phyloP scores from a whole-genome alignment of 176 grass and related monocot genomes.

The Thalia dealbata region DNA sequence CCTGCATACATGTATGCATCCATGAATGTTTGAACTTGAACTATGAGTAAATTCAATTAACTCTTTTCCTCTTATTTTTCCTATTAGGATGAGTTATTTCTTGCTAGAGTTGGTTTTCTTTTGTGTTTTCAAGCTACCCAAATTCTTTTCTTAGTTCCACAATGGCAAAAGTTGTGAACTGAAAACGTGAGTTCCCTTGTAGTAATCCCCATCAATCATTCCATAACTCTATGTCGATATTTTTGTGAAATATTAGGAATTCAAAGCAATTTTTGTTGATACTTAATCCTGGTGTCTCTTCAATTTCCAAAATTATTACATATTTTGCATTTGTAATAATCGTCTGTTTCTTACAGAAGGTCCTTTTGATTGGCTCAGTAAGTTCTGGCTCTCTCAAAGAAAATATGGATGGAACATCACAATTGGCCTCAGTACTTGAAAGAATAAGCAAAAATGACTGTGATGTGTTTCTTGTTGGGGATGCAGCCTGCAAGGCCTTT shows the following conservation, averaged over 20 bases:
- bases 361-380: conserved; percentile 68
- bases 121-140: too few species aligned
- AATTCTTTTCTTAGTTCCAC: too few species aligned
- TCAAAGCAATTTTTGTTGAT: neutral
- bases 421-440: conserved; percentile 49
- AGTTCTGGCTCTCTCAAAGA: conserved; percentile 31
- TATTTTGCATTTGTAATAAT: neutral
- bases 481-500: conserved; percentile 51
- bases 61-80: neutral
- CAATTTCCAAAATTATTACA: neutral
- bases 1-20: neutral
- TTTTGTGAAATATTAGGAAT: too few species aligned
- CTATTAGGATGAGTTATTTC: too few species aligned
- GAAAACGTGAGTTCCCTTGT: too few species aligned
- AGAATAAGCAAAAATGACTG: conserved; percentile 36
- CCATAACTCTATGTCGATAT: too few species aligned
- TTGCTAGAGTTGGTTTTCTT: too few species aligned
- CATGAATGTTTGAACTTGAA: too few species aligned
- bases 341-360: conserved; percentile 48
- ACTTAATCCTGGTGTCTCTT: neutral
- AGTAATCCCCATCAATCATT: too few species aligned
- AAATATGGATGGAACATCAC: conserved; percentile 29
- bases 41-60: neutral
- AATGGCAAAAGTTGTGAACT: too few species aligned
- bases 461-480: conserved; percentile 59